Conservation (phyloP, 2,329 filamentous ascomycete species). For the Neocatenulostroma microsporum region DNA sequence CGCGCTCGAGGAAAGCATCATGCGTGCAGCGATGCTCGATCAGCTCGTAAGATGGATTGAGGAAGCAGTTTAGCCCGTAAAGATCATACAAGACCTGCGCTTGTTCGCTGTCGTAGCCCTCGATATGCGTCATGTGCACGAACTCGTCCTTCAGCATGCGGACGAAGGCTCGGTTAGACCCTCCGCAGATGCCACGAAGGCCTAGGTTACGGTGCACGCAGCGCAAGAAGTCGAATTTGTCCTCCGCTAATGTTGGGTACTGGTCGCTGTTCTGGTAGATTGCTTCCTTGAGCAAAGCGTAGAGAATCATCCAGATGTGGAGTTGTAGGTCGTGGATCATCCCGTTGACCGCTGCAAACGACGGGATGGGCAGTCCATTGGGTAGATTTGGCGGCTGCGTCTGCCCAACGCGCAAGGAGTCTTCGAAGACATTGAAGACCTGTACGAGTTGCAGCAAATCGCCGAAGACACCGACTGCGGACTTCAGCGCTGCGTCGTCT, state of each 20-base stretch:
- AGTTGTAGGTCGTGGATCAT: conserved; percentile 78
- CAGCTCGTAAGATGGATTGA: conserved; percentile 30
- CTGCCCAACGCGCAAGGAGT: conserved; percentile 73
- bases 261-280: conserved; percentile 57
- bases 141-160: conserved; percentile 84
- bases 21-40: conserved; percentile 69
- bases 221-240: conserved; percentile 70
- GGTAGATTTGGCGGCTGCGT: conserved; percentile 53
- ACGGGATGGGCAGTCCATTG: conserved; percentile 31
- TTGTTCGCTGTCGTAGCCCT: conserved; percentile 79
- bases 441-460: conserved; percentile 69
- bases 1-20: conserved; percentile 66
- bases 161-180: conserved; percentile 77
- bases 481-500: conserved; percentile 67
- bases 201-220: conserved; percentile 79
- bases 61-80: conserved; percentile 62
- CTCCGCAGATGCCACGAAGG: conserved; percentile 74
- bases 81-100: conserved; percentile 78
- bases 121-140: conserved; percentile 63
- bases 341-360: conserved; percentile 20
- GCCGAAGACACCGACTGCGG: conserved; percentile 63
- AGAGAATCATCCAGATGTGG: conserved; percentile 80
- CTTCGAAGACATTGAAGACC: conserved; percentile 71
- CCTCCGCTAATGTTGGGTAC: conserved; percentile 61
- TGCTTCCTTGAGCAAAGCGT: conserved; percentile 68